Evolutionary conservation across 2,329 filamentous ascomycete species (phyloP).

Genomic region (Pyricularia pennisetigena): DNA sequence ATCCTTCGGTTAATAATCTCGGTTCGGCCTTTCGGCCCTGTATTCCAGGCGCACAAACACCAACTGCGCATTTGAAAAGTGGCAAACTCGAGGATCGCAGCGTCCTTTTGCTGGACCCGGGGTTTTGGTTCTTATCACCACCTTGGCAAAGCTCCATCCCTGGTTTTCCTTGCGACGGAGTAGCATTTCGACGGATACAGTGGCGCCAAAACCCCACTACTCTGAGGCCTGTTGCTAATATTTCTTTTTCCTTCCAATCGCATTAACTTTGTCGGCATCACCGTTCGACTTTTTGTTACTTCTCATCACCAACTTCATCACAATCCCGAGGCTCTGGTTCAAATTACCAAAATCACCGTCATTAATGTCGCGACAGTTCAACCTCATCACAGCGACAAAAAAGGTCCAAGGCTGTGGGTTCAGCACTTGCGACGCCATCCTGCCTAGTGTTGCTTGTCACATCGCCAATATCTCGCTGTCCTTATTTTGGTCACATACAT

Average conservation of each 20-base stretch:
- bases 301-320: background rate
- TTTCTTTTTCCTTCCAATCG: background rate
- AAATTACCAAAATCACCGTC: background rate
- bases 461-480: background rate
- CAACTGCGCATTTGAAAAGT: background rate
- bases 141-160: background rate
- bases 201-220: background rate
- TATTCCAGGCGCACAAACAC: background rate
- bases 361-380: background rate
- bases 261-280: background rate
- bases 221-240: background rate
- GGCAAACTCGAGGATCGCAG: background rate
- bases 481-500: background rate
- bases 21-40: background rate
- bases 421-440: background rate
- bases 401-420: background rate
- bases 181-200: background rate
- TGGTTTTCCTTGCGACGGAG: background rate
- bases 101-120: background rate
- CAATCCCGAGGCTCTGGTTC: background rate
- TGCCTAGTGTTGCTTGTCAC: background rate
- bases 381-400: background rate
- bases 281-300: background rate
- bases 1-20: background rate
- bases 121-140: background rate